Percentiles rank a stretch among this genome's conserved stretches.
Evolutionary conservation across 2,329 filamentous ascomycete species (phyloP).

Genomic region (Penicillium sp.): DNA sequence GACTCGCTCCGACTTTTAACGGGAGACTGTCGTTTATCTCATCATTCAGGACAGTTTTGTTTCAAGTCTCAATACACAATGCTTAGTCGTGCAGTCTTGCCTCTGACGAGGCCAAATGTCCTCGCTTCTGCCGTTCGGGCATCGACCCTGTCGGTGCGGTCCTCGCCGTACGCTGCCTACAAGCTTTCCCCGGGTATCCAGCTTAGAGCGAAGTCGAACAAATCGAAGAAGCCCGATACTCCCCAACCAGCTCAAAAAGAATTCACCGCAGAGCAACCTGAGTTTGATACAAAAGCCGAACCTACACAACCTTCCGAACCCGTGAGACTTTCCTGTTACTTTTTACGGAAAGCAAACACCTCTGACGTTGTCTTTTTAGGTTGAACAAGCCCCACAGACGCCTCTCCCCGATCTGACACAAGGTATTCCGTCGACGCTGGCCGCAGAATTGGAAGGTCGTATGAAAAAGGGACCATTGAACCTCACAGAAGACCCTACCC

Average conservation of each 20-base stretch:
- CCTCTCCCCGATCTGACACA: conserved; percentile 88
- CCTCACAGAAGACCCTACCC: conserved; percentile 52
- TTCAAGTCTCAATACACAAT: conserved; percentile 29
- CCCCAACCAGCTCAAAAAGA: conserved; percentile 22
- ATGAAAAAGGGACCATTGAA: conserved; percentile 46
- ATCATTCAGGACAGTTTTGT: conserved; percentile 9
- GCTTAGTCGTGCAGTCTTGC: conserved; percentile 47
- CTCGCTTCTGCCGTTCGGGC: conserved; percentile 36
- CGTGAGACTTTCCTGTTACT: conserved; percentile 19
- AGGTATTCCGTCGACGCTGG: conserved; percentile 88
- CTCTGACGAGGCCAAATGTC: conserved; percentile 44
- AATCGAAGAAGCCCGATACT: conserved; percentile 29
- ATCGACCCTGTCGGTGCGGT: conserved; percentile 32
- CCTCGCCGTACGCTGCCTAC: conserved; percentile 38
- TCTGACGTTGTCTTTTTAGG: conserved; percentile 26
- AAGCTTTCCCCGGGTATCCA: conserved; percentile 33
- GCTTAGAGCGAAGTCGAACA: conserved; percentile 22
- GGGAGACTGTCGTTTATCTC: conserved; percentile 15
- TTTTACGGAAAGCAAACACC: not conserved
- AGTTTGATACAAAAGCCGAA: conserved; percentile 38
- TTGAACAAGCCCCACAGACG: conserved; percentile 50
- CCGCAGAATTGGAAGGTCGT: conserved; percentile 64
- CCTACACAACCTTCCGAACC: conserved; percentile 29
- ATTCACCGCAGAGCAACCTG: conserved; percentile 38
- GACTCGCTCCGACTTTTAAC: conserved; percentile 33